phyloP scores from a whole-genome alignment of 306 rosid genomes.

The Lathyrus oleraceus region DNA sequence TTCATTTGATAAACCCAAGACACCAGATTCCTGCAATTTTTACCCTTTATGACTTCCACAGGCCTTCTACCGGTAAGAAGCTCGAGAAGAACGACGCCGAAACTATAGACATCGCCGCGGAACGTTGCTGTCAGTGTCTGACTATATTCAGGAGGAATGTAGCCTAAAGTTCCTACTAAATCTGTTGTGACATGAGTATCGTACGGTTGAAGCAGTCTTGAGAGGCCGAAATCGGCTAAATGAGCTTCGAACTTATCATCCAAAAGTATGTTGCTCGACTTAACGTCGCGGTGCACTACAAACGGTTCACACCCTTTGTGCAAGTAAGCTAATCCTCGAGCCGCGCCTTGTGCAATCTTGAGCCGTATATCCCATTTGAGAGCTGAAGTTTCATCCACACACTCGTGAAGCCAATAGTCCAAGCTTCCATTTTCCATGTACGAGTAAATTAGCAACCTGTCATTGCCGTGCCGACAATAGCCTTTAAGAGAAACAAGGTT shows the following conservation, averaged over 20 bases:
- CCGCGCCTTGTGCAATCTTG: constrained; percentile 73
- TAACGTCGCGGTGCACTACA: constrained; percentile 75
- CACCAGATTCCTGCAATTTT: constrained; percentile 67
- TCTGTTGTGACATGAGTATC: constrained; percentile 81
- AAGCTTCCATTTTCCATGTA: constrained; percentile 83
- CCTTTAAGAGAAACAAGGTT: constrained; percentile 85
- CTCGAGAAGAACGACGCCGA: constrained; percentile 84
- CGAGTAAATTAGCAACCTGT: constrained; percentile 75
- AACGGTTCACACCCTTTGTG: constrained; percentile 72
- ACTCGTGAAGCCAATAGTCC: constrained; percentile 86
- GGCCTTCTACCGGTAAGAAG: constrained; percentile 76
- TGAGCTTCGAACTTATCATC: constrained; percentile 69
- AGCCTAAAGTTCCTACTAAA: constrained; percentile 78
- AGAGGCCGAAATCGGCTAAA: constrained; percentile 81
- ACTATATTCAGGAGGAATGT: constrained; percentile 81
- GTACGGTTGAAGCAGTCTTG: constrained; percentile 70
- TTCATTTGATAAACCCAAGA: constrained; percentile 76
- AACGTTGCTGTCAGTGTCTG: constrained; percentile 71
- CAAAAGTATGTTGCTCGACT: constrained; percentile 80
- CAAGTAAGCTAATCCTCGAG: constrained; percentile 73
- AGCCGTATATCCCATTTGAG: constrained; percentile 73
- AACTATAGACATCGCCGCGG: constrained; percentile 79
- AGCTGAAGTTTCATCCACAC: constrained; percentile 49
- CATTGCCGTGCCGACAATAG: constrained; percentile 64
- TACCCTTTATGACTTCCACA: constrained; percentile 73